Conservation (phyloP, 306 rosid genomes). For the Mimosa pudica region DNA sequence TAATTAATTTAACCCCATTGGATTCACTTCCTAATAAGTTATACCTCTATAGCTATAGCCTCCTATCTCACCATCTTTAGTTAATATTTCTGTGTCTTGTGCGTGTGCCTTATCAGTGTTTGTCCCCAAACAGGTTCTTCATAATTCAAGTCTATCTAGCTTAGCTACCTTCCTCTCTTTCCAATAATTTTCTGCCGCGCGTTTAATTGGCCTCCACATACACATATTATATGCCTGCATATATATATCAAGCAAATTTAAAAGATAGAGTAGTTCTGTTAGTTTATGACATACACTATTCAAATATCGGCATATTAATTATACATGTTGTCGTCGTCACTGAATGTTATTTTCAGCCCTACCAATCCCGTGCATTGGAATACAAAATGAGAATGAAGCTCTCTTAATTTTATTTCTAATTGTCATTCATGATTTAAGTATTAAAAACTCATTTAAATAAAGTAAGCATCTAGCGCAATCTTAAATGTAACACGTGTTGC, state of each 20-base stretch:
- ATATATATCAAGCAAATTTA: not conserved
- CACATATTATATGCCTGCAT: not conserved
- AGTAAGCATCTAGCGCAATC: not conserved
- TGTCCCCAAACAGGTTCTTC: conserved; percentile 7
- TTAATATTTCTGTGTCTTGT: conserved; percentile 18
- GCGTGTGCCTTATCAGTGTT: not conserved
- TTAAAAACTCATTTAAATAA: too few relatives aligned
- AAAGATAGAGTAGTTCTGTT: not conserved
- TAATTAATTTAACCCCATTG: not conserved
- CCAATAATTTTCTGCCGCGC: conserved; percentile 35
- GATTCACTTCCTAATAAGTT: not conserved
- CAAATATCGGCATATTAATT: not conserved
- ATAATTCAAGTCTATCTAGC: not conserved
- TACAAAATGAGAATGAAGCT: not conserved
- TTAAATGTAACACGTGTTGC: too few relatives aligned
- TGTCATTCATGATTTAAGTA: not conserved
- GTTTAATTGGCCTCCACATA: conserved; percentile 20
- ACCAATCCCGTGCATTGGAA: not conserved
- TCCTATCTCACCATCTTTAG: not conserved
- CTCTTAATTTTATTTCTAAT: too few relatives aligned
- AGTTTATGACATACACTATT: not conserved
- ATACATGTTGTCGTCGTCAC: not conserved
- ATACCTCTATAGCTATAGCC: too few relatives aligned
- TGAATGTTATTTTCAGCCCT: not conserved
- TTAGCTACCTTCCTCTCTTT: conserved; percentile 2